Evolutionary conservation across 129 eudicot genomes (phyloP).

Genomic region (Tanacetum coccineum): DNA sequence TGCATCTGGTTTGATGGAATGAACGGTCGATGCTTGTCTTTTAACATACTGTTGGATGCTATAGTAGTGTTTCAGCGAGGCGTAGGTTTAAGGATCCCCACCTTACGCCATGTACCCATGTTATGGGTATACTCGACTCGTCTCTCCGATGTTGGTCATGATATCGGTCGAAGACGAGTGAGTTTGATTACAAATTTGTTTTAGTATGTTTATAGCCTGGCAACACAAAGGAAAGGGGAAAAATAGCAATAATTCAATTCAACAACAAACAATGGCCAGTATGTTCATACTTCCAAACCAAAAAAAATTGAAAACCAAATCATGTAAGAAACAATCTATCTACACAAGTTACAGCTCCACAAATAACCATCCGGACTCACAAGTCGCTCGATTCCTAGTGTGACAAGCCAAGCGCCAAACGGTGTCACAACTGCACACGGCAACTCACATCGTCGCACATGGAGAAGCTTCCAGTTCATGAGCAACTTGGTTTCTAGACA

Average conservation of each 20-base stretch:
- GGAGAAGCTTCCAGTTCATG: conserved; percentile 80
- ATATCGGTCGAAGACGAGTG: too few species aligned
- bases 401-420: neutral
- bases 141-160: too few species aligned
- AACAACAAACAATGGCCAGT: conserved; percentile 23
- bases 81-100: too few species aligned
- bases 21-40: too few species aligned
- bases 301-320: neutral
- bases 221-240: too few species aligned
- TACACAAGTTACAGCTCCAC: conserved; percentile 15
- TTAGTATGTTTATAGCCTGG: neutral
- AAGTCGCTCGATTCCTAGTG: neutral
- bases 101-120: too few species aligned
- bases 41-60: too few species aligned
- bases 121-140: too few species aligned
- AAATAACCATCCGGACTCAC: neutral
- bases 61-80: too few species aligned
- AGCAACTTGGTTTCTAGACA: conserved; percentile 71
- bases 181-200: too few species aligned
- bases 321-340: conserved; percentile 15
- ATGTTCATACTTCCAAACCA: too few species aligned
- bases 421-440: conserved; percentile 56
- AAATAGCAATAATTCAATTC: neutral
- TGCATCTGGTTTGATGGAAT: too few species aligned
- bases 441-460: conserved; percentile 76